Percentiles rank a stretch among this genome's conserved stretches.
These are phyloP conservation scores for Coprinopsis sp. DNA, from an alignment of 768 basidiomycete species.

Conservation along the genomic window DNA sequence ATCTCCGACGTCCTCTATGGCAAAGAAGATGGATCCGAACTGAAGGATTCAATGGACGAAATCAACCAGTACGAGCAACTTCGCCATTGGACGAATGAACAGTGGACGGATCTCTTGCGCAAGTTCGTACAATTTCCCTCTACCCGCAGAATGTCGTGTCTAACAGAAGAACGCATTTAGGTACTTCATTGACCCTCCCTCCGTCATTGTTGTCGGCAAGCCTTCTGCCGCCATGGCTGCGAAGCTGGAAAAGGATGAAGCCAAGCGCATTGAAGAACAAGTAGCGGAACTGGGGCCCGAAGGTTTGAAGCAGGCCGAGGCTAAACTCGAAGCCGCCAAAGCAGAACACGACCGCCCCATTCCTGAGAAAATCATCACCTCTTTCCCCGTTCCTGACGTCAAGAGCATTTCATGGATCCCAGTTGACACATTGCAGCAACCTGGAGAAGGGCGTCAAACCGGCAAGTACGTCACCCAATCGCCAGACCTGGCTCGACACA, in stretches of 20 bases:
- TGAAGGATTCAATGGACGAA: constrained; percentile 71
- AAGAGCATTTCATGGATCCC: constrained; percentile 92
- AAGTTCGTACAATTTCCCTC: constrained; percentile 41
- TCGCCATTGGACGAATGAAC: constrained; percentile 62
- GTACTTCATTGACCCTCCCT: constrained; percentile 71
- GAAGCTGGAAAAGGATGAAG: constrained; percentile 77
- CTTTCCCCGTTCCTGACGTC: constrained; percentile 89
- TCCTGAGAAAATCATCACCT: constrained; percentile 72
- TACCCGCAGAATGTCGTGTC: neutral
- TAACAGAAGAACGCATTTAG: constrained; percentile 32
- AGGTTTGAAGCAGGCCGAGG: constrained; percentile 68
- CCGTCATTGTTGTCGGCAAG: constrained; percentile 76
- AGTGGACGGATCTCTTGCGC: constrained; percentile 75
- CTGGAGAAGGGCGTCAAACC: constrained; percentile 42
- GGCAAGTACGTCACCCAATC: constrained; percentile 23
- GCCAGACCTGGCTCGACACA: constrained; percentile 51
- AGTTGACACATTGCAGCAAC: constrained; percentile 59
- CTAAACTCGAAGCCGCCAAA: constrained; percentile 76
- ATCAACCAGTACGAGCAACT: constrained; percentile 66
- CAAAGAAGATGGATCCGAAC: constrained; percentile 72
- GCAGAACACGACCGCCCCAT: constrained; percentile 80
- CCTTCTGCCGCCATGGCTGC: constrained; percentile 84
- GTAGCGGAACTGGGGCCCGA: constrained; percentile 68
- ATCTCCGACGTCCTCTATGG: constrained; percentile 89
- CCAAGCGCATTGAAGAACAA: constrained; percentile 67